Evolutionary conservation across 352 stramenopile genomes (phyloP).

Genomic region (Globisporangium sylvaticum): DNA sequence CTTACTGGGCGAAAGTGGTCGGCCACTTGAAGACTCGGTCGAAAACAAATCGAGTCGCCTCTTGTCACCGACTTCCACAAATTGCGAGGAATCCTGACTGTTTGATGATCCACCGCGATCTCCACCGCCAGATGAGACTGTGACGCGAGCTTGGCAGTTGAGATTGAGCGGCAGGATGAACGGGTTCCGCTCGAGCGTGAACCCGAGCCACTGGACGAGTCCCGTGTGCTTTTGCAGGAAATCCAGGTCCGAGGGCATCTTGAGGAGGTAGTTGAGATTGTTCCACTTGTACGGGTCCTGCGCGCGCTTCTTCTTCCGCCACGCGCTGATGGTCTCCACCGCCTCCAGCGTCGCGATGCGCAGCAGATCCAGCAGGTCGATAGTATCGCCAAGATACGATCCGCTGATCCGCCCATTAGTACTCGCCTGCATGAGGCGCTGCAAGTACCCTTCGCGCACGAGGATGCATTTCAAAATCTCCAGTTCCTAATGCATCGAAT

Average conservation of each 20-base stretch:
- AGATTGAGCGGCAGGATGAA: slow-evolving; percentile 86
- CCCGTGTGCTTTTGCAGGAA: slow-evolving; percentile 80
- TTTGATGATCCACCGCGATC: neutral
- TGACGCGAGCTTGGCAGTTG: slow-evolving; percentile 28
- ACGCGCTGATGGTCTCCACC: slow-evolving; percentile 77
- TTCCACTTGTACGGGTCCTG: slow-evolving; percentile 82
- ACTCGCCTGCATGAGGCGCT: slow-evolving; percentile 58
- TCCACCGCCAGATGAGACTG: neutral
- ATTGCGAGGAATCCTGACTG: slow-evolving; percentile 27
- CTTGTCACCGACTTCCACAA: slow-evolving; percentile 66
- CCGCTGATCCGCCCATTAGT: slow-evolving; percentile 37
- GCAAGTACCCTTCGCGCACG: slow-evolving; percentile 85
- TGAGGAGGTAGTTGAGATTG: slow-evolving; percentile 90
- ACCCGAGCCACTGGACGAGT: slow-evolving; percentile 83
- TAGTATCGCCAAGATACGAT: slow-evolving; percentile 56
- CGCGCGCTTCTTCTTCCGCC: slow-evolving; percentile 46
- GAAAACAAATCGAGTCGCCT: slow-evolving; percentile 12
- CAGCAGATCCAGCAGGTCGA: slow-evolving; percentile 86
- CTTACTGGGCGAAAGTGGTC: slow-evolving; percentile 10
- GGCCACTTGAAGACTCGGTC: neutral
- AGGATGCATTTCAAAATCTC: slow-evolving; percentile 89
- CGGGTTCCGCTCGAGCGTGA: slow-evolving; percentile 82
- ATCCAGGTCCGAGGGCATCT: slow-evolving; percentile 87
- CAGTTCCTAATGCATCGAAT: slow-evolving; percentile 47
- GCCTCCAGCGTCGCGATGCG: slow-evolving; percentile 85